phyloP scores from a whole-genome alignment of 2,329 filamentous ascomycete species.

The Colletotrichum karsti region DNA sequence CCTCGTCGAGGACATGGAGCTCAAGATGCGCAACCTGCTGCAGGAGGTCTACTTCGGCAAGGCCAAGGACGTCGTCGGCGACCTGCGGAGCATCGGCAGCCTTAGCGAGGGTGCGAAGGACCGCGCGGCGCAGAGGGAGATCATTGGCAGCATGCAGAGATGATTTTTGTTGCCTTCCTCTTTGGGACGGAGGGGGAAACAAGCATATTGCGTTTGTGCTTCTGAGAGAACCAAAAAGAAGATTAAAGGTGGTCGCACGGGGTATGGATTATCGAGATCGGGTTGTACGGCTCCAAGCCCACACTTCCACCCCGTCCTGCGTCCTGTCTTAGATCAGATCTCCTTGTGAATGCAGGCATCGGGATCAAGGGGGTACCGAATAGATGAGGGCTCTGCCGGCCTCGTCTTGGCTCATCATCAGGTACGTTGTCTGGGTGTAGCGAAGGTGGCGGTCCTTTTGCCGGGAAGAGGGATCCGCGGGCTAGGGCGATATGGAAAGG shows the following conservation, averaged over 20 bases:
- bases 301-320: background rate
- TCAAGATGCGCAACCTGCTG: constrained; percentile 97
- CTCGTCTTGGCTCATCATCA: background rate
- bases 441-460: background rate
- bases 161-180: constrained; percentile 35
- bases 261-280: constrained; percentile 16
- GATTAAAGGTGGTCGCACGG: background rate
- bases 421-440: background rate
- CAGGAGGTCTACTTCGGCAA: constrained; percentile 99
- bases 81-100: constrained; percentile 85
- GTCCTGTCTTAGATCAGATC: constrained; percentile 6
- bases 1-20: constrained; percentile 98
- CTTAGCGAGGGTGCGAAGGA: constrained; percentile 88
- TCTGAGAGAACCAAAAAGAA: background rate
- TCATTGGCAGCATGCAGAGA: constrained; percentile 74
- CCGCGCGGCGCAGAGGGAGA: constrained; percentile 85
- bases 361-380: background rate
- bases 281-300: background rate
- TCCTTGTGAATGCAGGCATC: constrained; percentile 1
- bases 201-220: background rate
- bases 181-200: background rate
- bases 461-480: background rate
- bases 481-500: background rate
- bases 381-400: constrained; percentile 2
- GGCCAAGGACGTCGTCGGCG: constrained; percentile 97